Evolutionary conservation across 495 filamentous ascomycete genomes (phyloP).

Genomic region (Penicillium dipodomyicola): DNA sequence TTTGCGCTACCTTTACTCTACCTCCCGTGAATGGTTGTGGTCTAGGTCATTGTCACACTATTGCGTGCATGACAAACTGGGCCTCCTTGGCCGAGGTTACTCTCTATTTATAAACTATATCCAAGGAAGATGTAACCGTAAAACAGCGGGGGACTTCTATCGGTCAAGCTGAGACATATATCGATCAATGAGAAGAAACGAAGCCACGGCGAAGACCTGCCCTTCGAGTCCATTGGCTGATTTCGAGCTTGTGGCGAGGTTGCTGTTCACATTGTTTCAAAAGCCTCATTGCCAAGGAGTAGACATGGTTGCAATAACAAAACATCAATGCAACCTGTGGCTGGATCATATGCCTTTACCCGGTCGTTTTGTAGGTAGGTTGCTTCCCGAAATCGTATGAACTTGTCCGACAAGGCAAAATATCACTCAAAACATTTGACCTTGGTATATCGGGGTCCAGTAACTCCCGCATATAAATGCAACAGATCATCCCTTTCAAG

Average conservation of each 20-base stretch:
- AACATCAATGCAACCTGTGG: conserved; percentile 6
- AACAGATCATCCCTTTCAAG: background rate
- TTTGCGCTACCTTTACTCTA: conserved; percentile 6
- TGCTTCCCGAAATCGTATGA: conserved; percentile 3
- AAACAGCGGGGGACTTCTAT: conserved; percentile 5
- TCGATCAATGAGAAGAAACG: background rate
- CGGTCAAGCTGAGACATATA: conserved; percentile 18
- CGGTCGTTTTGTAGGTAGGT: background rate
- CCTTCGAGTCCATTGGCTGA: conserved; percentile 1
- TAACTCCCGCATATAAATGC: background rate
- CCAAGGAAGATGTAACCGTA: conserved; percentile 22
- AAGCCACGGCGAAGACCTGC: background rate
- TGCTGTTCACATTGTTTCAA: conserved; percentile 8
- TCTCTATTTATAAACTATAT: background rate
- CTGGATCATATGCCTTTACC: background rate
- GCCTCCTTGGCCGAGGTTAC: conserved; percentile 2
- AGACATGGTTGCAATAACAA: conserved; percentile 3
- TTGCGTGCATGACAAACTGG: conserved; percentile 1
- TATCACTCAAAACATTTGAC: background rate
- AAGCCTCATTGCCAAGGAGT: background rate
- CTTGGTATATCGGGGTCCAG: background rate
- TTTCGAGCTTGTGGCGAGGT: background rate
- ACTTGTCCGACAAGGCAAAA: conserved; percentile 1
- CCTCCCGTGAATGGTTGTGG: conserved; percentile 1
- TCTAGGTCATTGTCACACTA: conserved; percentile 7